Evolutionary conservation across 2,329 filamentous ascomycete species (phyloP), one percentile per base, ranked within the genome.

Genomic region (Colletotrichum simmondsii): DNA sequence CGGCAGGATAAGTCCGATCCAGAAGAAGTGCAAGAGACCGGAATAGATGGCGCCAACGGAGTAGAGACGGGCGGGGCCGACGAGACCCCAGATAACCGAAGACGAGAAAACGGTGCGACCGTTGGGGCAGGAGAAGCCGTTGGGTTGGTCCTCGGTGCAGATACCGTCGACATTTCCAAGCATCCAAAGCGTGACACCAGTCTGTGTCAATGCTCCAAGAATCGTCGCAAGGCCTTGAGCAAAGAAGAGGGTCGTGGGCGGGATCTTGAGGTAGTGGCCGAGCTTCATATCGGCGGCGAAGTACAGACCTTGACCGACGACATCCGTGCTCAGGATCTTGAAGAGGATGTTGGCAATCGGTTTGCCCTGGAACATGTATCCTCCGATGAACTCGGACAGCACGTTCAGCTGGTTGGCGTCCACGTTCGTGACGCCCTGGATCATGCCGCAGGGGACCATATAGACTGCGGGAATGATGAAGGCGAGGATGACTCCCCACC

Each of bases 51-150:
- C 81, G 22, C 81, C 81, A 5, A 75, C 76, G n/a, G 80, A 80
- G 62, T 82, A 82, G 2, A 83, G 79, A 35, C 77, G 77, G 26
- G 75, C 76, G 0, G 81, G 82, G 0, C 82, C 90, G 60, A 92
- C 89, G 12, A 90, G 84, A 65, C 90, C 90, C 90, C 90, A 91
- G 71, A 91, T 87, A 5, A 91, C 84, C 6, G 87, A 89, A n/a
- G 87, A 87, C 16, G 88, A 90, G 81, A 89, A 92, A 76, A 91
- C 91, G 0, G 90, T 89, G 42, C 86, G 86, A n/a, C 87, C 87
- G 42, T 85, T 85, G 16, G 90, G 90, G 77, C 89, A 92, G 35
- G 83, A 88, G 77, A 90, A 88, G 63, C 87, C 85, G 75, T 87
- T 85, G 1, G 77, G 32, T 74, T 91, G 88, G 0, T 84, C 60